These are phyloP conservation scores for Tinospora cordifolia DNA, from an alignment of 164 flowering plant genomes.

Conservation along the genomic window DNA sequence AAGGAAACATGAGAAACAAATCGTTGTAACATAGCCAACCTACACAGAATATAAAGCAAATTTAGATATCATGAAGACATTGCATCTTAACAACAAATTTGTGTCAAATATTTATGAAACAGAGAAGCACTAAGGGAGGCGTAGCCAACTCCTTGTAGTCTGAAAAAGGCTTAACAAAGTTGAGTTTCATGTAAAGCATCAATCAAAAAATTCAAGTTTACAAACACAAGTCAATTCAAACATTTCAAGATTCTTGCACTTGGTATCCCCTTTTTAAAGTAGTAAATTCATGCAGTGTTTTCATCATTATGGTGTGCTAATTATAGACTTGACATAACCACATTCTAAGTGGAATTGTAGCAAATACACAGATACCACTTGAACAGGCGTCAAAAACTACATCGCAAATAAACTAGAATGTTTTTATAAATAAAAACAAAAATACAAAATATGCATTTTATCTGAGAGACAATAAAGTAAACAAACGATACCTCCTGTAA, in stretches of 20 bases:
- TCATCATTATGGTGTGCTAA: background rate
- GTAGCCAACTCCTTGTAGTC: no score
- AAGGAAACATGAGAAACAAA: slow-evolving; percentile 92
- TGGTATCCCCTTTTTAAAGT: background rate
- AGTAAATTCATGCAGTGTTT: background rate
- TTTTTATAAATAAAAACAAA: background rate
- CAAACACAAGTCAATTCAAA: background rate
- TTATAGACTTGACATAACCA: background rate
- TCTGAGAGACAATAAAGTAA: background rate
- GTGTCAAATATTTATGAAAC: background rate
- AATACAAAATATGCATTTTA: background rate
- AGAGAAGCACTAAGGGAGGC: no score
- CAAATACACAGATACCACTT: background rate
- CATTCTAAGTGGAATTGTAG: background rate
- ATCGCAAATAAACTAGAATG: background rate
- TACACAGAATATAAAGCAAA: slow-evolving; percentile 22
- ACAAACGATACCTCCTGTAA: slow-evolving; percentile 62
- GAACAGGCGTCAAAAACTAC: background rate
- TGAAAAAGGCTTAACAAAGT: no score
- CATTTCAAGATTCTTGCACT: background rate
- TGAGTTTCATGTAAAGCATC: background rate
- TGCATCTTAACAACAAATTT: background rate
- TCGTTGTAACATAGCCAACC: slow-evolving; percentile 98
- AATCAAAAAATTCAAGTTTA: background rate
- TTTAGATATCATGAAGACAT: background rate